Evolutionary conservation across 352 stramenopile species (phyloP).

Genomic region (Pseudoperonospora humuli): DNA sequence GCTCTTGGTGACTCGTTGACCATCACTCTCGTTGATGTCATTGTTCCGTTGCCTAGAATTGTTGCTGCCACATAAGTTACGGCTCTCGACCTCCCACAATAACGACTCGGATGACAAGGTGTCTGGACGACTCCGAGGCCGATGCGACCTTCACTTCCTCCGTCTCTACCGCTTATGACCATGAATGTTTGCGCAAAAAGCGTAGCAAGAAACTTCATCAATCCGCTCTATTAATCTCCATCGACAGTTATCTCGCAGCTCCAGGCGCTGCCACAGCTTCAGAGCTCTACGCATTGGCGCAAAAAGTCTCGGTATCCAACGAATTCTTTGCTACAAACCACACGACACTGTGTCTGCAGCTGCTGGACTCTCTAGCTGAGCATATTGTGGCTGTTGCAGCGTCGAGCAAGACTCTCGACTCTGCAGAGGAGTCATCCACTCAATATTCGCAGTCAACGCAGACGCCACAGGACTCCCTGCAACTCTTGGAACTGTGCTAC

Average conservation of each 20-base stretch:
- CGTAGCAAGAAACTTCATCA: slow-evolving; percentile 12
- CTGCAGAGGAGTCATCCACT: slow-evolving; percentile 8
- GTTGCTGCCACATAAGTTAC: too few relatives aligned
- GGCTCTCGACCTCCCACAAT: too few relatives aligned
- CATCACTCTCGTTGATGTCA: too few relatives aligned
- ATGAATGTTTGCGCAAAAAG: slow-evolving; percentile 2
- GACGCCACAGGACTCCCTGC: slow-evolving; percentile 24
- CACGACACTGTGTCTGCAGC: slow-evolving; percentile 32
- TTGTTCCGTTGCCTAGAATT: too few relatives aligned
- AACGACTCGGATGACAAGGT: too few relatives aligned
- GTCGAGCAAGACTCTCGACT: slow-evolving; percentile 1
- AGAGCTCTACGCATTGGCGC: slow-evolving; percentile 37
- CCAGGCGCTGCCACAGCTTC: slow-evolving; percentile 24
- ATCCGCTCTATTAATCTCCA: slow-evolving; percentile 28
- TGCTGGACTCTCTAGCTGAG: slow-evolving; percentile 56
- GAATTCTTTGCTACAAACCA: slow-evolving; percentile 42
- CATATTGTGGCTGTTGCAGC: slow-evolving; percentile 29
- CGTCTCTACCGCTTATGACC: neutral
- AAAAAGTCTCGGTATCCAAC: slow-evolving; percentile 30
- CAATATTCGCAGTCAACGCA: slow-evolving; percentile 28
- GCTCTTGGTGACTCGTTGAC: too few relatives aligned
- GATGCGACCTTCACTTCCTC: neutral
- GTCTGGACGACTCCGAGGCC: neutral
- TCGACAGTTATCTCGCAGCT: slow-evolving; percentile 25
- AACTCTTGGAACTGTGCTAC: slow-evolving; percentile 57